Conservation (phyloP, 108 stramenopile species). For the Mediolabrus comicus region DNA sequence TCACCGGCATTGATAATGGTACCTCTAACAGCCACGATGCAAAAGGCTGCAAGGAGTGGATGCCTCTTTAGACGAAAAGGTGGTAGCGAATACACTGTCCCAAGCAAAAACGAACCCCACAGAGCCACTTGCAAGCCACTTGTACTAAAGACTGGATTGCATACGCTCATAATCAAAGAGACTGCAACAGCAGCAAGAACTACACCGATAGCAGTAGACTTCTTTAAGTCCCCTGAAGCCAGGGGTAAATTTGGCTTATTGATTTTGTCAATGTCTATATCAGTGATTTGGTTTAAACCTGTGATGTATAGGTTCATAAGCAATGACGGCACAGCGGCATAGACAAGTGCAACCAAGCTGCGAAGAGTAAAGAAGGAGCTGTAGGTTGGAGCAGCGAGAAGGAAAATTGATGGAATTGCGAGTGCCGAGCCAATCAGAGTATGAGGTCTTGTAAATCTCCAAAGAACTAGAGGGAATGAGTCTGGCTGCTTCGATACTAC, state of each 20-base stretch:
- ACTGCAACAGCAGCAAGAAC: conserved; percentile 57
- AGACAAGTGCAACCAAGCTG: conserved; percentile 49
- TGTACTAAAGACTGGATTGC: conserved; percentile 52
- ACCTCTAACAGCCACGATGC: conserved; percentile 93
- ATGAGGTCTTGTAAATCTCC: conserved; percentile 95
- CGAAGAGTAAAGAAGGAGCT: conserved; percentile 47
- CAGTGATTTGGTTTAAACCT: conserved; percentile 96
- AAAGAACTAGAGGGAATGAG: conserved; percentile 74
- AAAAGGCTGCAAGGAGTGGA: conserved; percentile 93
- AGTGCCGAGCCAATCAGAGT: conserved; percentile 94
- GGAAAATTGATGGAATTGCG: conserved; percentile 89
- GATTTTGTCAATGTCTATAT: conserved; percentile 95
- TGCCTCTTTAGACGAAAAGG: conserved; percentile 91
- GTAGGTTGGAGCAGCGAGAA: conserved; percentile 80
- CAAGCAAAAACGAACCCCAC: conserved; percentile 84
- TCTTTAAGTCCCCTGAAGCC: conserved; percentile 76
- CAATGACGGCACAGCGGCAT: conserved; percentile 87
- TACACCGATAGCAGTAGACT: conserved; percentile 51
- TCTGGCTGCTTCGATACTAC: conserved; percentile 9
- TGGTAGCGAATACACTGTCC: conserved; percentile 85
- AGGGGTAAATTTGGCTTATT: conserved; percentile 95
- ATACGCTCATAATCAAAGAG: conserved; percentile 66
- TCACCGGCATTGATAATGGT: conserved; percentile 91
- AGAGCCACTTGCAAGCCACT: conserved; percentile 77
- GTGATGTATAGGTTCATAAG: conserved; percentile 97